These are phyloP conservation scores for Lentinula aciculospora DNA, from an alignment of 768 basidiomycete genomes.

Conservation along the genomic window DNA sequence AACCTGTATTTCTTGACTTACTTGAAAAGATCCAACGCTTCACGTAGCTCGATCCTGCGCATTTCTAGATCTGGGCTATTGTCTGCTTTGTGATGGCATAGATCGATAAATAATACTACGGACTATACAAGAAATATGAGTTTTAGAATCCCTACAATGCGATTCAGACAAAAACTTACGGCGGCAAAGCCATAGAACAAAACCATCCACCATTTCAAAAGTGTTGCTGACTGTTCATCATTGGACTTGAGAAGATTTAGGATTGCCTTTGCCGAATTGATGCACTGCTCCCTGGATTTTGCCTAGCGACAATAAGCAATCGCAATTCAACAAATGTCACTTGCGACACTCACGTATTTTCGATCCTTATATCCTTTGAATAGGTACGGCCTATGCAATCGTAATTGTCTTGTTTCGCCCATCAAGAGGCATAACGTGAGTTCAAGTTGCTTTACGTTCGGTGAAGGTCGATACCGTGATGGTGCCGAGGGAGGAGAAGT, in stretches of 20 bases:
- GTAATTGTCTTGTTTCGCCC: slow-evolving; percentile 18
- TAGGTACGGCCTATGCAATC: slow-evolving; percentile 20
- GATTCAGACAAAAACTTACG: slow-evolving; percentile 8
- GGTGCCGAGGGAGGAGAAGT: neutral
- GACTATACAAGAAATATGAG: slow-evolving; percentile 9
- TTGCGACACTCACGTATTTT: slow-evolving; percentile 16
- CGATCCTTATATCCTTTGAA: slow-evolving; percentile 19
- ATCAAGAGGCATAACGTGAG: slow-evolving; percentile 19
- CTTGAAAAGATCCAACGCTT: slow-evolving; percentile 19
- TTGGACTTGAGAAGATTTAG: slow-evolving; percentile 15
- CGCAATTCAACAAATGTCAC: neutral
- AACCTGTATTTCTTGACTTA: neutral
- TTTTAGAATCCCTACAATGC: too few species aligned
- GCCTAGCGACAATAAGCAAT: slow-evolving; percentile 6
- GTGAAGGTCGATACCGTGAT: neutral
- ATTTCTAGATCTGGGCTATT: slow-evolving; percentile 11
- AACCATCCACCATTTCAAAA: slow-evolving; percentile 20
- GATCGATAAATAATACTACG: slow-evolving; percentile 21
- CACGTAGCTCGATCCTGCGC: slow-evolving; percentile 14
- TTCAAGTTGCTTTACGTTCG: slow-evolving; percentile 13
- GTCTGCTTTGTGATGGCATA: slow-evolving; percentile 17
- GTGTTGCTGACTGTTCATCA: slow-evolving; percentile 15
- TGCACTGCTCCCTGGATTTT: slow-evolving; percentile 18
- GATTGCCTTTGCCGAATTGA: slow-evolving; percentile 18
- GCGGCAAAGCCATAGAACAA: slow-evolving; percentile 21